phyloP scores from a whole-genome alignment of 2,329 filamentous ascomycete species.

The Metarhizium anisopliae region DNA sequence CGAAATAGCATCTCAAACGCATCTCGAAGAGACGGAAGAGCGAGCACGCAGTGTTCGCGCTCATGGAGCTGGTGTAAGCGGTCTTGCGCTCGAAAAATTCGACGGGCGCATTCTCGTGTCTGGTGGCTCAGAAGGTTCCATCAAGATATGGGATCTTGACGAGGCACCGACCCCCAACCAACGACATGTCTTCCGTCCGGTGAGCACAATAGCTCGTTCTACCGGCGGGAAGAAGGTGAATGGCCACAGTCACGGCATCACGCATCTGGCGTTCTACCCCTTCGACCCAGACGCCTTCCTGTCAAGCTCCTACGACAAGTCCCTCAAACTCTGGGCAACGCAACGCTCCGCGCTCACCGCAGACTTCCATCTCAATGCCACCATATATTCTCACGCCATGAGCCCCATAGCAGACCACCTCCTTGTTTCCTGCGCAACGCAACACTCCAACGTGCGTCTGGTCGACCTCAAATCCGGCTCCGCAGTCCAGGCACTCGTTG shows the following conservation, averaged over 20 bases:
- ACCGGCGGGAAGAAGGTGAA: conserved; percentile 16
- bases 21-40: conserved; percentile 14
- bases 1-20: conserved; percentile 11
- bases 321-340: conserved; percentile 66
- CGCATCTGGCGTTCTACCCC: conserved; percentile 68
- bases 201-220: conserved; percentile 39
- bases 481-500: conserved; percentile 58
- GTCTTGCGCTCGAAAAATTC: conserved; percentile 71
- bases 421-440: conserved; percentile 80
- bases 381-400: conserved; percentile 68
- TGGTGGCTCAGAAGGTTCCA: conserved; percentile 74
- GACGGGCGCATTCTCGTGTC: conserved; percentile 72
- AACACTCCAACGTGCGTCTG: conserved; percentile 74
- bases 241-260: conserved; percentile 62
- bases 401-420: conserved; percentile 66
- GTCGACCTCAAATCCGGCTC: conserved; percentile 80
- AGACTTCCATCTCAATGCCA: conserved; percentile 58
- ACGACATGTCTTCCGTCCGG: conserved; percentile 43
- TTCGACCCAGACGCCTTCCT: conserved; percentile 70
- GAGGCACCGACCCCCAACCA: conserved; percentile 35
- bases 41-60: conserved; percentile 43
- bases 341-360: conserved; percentile 51
- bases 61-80: conserved; percentile 71
- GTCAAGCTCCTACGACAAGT: conserved; percentile 69
- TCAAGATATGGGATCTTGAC: conserved; percentile 84